Evolutionary conservation across 176 grass and related monocot species (phyloP), one percentile per base, ranked within the genome.

Genomic region (Musa beccarii): DNA sequence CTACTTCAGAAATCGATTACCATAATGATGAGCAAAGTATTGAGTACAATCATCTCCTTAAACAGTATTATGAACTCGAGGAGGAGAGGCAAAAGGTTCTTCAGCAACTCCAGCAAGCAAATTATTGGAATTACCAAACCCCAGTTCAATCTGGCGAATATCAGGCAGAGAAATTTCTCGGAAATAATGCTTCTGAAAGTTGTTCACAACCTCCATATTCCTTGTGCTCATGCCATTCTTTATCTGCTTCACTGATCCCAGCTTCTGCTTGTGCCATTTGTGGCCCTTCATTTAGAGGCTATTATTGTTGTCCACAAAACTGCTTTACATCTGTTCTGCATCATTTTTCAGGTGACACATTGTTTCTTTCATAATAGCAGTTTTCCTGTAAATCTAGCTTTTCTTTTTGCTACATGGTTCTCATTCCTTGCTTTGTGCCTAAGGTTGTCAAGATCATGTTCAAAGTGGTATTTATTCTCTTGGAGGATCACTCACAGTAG

Each of bases 11-110:
- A 61, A 70, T 69, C 43, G 54, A 54, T 54, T 80, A 22, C 24
- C 55, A 49, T 55, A 73, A 82, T 84, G 75, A 78, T 75, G 82
- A 83, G 53, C 79, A 89, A 64, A 59, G 29, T 57, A 69, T 15
- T 14, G 73, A 83, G 52, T 88, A 90, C 61, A 86, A 88, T 54
- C 78, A 92, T 77, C 78, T 96, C 24, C 74, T 92, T 13, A 92
- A 76, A 66, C 85, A 84, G 57, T 96, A 92, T 29, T 92, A 88
- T 53, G 87, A 96, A 74, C 87, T 96, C 77, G 93, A 92, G 66
- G 87, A 84, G 57, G 74, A 96, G 71, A 89, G 87, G 79, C 87
- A 79, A 66, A 80, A 84, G 53, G 62, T 92, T 88, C 85, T 96
- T 54, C 83, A 90, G 76, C 89, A 96, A 66, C 79, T 96, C 68